Evolutionary conservation across 2,329 filamentous ascomycete species (phyloP).

Genomic region (Nannizzia gypsea): DNA sequence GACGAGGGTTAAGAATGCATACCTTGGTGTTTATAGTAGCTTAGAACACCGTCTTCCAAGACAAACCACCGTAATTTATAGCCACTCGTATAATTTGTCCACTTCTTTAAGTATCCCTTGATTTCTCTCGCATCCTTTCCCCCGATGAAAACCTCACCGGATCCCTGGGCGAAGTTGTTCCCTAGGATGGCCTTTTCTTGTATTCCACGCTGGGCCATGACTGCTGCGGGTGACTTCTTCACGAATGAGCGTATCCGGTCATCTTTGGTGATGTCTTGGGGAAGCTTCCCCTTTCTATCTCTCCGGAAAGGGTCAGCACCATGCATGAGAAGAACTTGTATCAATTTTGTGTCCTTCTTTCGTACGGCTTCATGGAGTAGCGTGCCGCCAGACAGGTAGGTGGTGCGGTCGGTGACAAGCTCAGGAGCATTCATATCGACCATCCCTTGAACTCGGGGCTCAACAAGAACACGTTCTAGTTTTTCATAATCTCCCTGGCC

Average conservation of each 20-base stretch:
- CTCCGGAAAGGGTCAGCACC: conserved; percentile 92
- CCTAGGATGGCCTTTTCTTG: conserved; percentile 95
- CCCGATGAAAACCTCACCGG: conserved; percentile 45
- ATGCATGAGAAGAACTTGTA: conserved; percentile 81
- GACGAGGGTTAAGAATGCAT: conserved; percentile 11
- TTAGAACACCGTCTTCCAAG: conserved; percentile 88
- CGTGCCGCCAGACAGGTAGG: conserved; percentile 74
- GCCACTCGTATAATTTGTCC: conserved; percentile 96
- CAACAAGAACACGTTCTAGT: conserved; percentile 69
- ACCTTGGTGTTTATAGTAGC: conserved; percentile 96
- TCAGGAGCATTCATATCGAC: conserved; percentile 89
- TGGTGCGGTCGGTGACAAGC: conserved; percentile 67
- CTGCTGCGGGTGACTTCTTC: conserved; percentile 87
- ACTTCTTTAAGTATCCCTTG: conserved; percentile 98
- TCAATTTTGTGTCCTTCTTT: conserved; percentile 73
- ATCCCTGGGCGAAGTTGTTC: conserved; percentile 47
- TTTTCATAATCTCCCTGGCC: conserved; percentile 59
- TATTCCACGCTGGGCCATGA: conserved; percentile 85
- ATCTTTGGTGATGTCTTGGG: conserved; percentile 93
- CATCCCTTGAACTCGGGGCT: conserved; percentile 71
- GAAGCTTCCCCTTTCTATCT: conserved; percentile 87
- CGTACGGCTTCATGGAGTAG: conserved; percentile 86
- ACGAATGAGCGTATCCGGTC: conserved; percentile 77
- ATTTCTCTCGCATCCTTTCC: conserved; percentile 88
- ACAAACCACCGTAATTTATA: conserved; percentile 98